phyloP scores from a whole-genome alignment of 345 rosid genomes.

The Lagerstroemia speciosa region DNA sequence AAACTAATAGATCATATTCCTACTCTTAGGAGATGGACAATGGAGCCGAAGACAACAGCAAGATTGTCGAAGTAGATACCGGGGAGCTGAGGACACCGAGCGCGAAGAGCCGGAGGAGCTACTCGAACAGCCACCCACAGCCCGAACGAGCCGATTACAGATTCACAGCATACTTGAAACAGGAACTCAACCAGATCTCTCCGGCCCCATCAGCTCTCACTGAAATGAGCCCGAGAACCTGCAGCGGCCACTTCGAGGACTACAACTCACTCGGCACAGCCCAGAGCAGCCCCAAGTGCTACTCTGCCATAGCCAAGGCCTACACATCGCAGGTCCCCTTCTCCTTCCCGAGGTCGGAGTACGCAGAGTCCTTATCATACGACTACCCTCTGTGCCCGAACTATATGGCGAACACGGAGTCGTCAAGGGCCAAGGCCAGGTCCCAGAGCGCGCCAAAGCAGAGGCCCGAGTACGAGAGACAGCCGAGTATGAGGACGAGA shows the following conservation, averaged over 20 bases:
- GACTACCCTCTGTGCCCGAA: slow-evolving; percentile 44
- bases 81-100: slow-evolving; percentile 28
- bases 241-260: slow-evolving; percentile 74
- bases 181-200: slow-evolving; percentile 30
- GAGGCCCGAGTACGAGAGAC: slow-evolving; percentile 75
- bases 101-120: slow-evolving; percentile 37
- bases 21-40: slow-evolving; percentile 39
- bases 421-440: slow-evolving; percentile 65
- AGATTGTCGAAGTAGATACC: slow-evolving; percentile 76
- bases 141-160: slow-evolving; percentile 24
- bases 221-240: slow-evolving; percentile 66
- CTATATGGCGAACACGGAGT: slow-evolving; percentile 84
- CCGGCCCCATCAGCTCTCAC: slow-evolving; percentile 59
- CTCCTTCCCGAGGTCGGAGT: slow-evolving; percentile 27
- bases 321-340: slow-evolving; percentile 41
- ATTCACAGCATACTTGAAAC: slow-evolving; percentile 26
- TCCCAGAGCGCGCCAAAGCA: slow-evolving; percentile 81
- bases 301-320: slow-evolving; percentile 49
- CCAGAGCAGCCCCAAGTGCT: slow-evolving; percentile 61
- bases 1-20: neutral
- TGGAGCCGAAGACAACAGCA: slow-evolving; percentile 58
- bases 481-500: slow-evolving; percentile 52
- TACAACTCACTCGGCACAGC: slow-evolving; percentile 40
- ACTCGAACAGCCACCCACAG: slow-evolving; percentile 23
- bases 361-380: slow-evolving; percentile 35